phyloP scores from a whole-genome alignment of 1,139 yeast genomes.

The Yamadazyma buinensis region DNA sequence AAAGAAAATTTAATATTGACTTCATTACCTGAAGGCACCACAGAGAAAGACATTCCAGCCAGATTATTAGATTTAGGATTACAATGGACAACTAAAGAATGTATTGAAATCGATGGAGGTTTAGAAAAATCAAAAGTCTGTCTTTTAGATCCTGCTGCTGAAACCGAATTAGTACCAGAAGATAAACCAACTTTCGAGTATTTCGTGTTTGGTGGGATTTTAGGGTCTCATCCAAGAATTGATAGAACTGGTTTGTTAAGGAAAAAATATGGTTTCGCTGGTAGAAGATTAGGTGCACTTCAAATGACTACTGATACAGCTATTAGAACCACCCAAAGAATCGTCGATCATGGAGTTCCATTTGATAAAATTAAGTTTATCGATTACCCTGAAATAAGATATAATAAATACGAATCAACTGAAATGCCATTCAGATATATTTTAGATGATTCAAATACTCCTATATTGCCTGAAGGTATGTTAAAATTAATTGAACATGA shows the following conservation, averaged over 20 bases:
- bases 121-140: slow-evolving; percentile 60
- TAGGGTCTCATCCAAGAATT: slow-evolving; percentile 95
- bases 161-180: slow-evolving; percentile 63
- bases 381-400: slow-evolving; percentile 91
- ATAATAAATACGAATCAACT: slow-evolving; percentile 83
- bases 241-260: slow-evolving; percentile 91
- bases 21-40: slow-evolving; percentile 65
- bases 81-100: slow-evolving; percentile 78
- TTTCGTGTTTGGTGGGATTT: slow-evolving; percentile 92
- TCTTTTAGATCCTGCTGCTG: slow-evolving; percentile 85
- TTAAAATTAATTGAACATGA: slow-evolving; percentile 78
- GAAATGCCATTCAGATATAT: slow-evolving; percentile 98
- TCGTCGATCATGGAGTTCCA: slow-evolving; percentile 51
- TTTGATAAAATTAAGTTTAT: slow-evolving; percentile 77
- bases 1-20: slow-evolving; percentile 69
- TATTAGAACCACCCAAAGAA: slow-evolving; percentile 80
- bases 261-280: slow-evolving; percentile 72
- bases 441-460: slow-evolving; percentile 56
- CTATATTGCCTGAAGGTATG: slow-evolving; percentile 92
- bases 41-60: slow-evolving; percentile 62
- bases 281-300: slow-evolving; percentile 78
- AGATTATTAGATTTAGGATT: slow-evolving; percentile 59
- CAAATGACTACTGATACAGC: slow-evolving; percentile 99
- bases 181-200: slow-evolving; percentile 70
- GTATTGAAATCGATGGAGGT: slow-evolving; percentile 46